Evolutionary conservation across 129 eudicot species (phyloP).

Genomic region (Tanacetum coccineum): DNA sequence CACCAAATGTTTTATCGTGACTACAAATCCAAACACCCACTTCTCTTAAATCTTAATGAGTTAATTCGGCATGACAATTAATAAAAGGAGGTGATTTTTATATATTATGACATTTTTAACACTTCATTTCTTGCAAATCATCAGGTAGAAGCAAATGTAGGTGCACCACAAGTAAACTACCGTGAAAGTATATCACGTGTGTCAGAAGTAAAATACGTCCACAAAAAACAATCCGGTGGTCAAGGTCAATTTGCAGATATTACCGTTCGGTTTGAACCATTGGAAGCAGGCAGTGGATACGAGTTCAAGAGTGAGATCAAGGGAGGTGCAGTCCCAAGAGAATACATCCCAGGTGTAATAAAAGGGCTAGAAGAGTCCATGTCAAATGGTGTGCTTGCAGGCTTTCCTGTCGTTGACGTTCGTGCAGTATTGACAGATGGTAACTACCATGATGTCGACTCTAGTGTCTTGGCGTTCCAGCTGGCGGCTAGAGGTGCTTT

Average conservation of each 20-base stretch:
- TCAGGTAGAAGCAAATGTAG: constrained; percentile 94
- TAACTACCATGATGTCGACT: constrained; percentile 93
- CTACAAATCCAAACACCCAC: no score
- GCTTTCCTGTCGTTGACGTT: constrained; percentile 90
- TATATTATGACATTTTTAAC: constrained; percentile 1
- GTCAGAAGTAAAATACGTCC: constrained; percentile 74
- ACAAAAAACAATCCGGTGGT: constrained; percentile 98
- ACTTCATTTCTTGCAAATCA: neutral
- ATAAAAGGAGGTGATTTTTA: neutral
- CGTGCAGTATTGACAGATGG: constrained; percentile 90
- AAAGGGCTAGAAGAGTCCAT: constrained; percentile 93
- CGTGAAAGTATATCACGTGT: constrained; percentile 81
- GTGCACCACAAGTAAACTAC: constrained; percentile 97
- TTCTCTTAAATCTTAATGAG: no score
- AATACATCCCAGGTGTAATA: constrained; percentile 86
- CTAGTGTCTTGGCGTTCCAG: constrained; percentile 92
- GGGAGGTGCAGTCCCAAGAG: constrained; percentile 96
- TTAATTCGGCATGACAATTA: no score
- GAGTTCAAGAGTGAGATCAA: constrained; percentile 95
- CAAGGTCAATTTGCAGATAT: constrained; percentile 92
- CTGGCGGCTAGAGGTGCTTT: constrained; percentile 93
- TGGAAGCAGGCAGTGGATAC: constrained; percentile 85
- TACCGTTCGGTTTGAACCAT: constrained; percentile 74
- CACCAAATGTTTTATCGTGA: no score
- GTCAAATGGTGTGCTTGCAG: constrained; percentile 82